These are phyloP conservation scores for Thelonectria rubi DNA, from an alignment of 2,329 filamentous ascomycete species.

Conservation along the genomic window DNA sequence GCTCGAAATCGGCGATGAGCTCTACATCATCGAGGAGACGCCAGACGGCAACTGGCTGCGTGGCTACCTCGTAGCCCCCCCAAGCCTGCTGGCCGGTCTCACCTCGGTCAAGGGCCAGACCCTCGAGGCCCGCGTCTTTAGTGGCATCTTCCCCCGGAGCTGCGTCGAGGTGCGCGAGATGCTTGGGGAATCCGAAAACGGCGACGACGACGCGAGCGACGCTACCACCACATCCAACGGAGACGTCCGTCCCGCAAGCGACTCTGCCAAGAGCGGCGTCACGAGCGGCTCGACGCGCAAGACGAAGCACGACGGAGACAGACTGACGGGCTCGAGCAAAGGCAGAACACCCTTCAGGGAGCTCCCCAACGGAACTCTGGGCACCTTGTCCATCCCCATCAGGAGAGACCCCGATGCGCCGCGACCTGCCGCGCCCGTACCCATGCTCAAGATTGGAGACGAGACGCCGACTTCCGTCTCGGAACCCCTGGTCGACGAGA, in stretches of 20 bases:
- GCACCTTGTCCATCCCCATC: conserved; percentile 57
- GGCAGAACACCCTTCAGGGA: conserved; percentile 47
- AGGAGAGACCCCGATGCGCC: conserved; percentile 72
- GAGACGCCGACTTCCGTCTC: conserved; percentile 90
- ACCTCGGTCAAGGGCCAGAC: conserved; percentile 92
- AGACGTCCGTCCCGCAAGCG: conserved; percentile 49
- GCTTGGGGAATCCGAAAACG: conserved; percentile 75
- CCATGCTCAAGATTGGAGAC: conserved; percentile 97
- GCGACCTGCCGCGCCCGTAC: conserved; percentile 90
- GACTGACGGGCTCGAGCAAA: conserved; percentile 35
- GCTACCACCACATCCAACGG: conserved; percentile 40
- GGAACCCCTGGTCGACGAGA: conserved; percentile 95
- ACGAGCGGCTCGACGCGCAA: conserved; percentile 49
- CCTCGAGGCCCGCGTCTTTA: conserved; percentile 94
- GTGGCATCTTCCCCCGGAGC: conserved; percentile 94
- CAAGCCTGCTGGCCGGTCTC: conserved; percentile 88
- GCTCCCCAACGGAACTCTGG: conserved; percentile 51
- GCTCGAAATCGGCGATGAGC: conserved; percentile 95
- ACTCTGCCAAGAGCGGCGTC: conserved; percentile 65
- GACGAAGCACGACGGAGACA: conserved; percentile 48
- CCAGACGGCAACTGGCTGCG: conserved; percentile 92
- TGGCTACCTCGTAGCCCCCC: conserved; percentile 93
- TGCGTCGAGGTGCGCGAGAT: conserved; percentile 96
- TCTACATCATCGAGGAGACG: conserved; percentile 98
- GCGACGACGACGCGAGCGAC: conserved; percentile 52